Evolutionary conservation across 2,329 filamentous ascomycete genomes (phyloP), one percentile per base, ranked within the genome.

Genomic region (Aspergillus brunneoviolaceus): DNA sequence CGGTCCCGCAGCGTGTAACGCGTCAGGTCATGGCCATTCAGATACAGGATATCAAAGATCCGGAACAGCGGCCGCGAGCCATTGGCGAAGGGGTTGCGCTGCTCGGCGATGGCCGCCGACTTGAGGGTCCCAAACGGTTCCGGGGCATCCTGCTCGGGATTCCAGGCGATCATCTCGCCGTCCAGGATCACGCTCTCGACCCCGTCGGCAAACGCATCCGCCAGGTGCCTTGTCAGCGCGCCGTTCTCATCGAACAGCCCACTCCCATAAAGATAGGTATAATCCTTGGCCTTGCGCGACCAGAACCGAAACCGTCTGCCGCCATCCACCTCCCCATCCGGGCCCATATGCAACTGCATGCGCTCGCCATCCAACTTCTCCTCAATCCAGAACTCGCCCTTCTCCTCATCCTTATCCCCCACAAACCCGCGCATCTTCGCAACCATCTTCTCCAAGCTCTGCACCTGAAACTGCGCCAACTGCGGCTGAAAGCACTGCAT

Each of bases 161-260:
- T 92, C 95, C 95, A 99, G 0, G 93, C 96, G 60, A 99, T 92
- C 95, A 99, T 99, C 74, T 99, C 95, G 10, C 95, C 95, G 69
- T 99, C 95, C 0, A 99, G 82, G 53, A 99, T 96, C 65, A 96
- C 83, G 70, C 91, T 97, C 16, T 88, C 83, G 0, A 98, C 92
- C 1, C 88, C 87, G 0, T 86, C 79, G 2, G 87, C 81, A 72
- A 99, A 98, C 0, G 91, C 92, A 47, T 86, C 82, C 55, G 86
- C 86, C 21, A 98, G 80, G 72, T 96, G 89, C 35, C 91, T 84
- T 0, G 94, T 96, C 55, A 98, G 75, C 6, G 92, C 87, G 7
- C 89, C 89, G 47, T 88, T 87, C 5, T 89, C 84, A 65, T 96
- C 91, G 51, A 88, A 77, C 16, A 96, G 84, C 0, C 89, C 85